Evolutionary conservation across 139 green algal genomes (phyloP).

Genomic region (Volvox africanus): DNA sequence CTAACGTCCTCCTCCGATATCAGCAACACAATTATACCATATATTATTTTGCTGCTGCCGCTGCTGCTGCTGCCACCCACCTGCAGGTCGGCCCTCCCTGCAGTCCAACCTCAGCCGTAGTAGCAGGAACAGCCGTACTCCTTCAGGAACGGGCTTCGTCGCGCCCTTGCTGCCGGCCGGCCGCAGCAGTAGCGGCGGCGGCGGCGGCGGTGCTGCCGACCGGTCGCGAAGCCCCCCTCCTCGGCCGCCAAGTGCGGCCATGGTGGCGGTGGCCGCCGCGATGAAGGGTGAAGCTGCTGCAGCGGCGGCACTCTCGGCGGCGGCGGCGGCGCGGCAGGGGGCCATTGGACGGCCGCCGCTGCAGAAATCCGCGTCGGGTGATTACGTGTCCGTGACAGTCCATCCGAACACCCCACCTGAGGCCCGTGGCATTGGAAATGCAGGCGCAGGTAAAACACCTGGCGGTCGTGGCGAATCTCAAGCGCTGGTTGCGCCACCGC

Average conservation of each 20-base stretch:
- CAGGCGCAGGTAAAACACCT: not conserved
- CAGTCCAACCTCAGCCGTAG: not conserved
- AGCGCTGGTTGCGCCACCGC: not conserved
- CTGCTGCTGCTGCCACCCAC: not conserved
- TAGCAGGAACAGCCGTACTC: not conserved
- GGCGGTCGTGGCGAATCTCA: too few species aligned
- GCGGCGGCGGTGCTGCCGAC: not conserved
- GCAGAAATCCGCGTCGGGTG: not conserved
- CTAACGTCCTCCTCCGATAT: not conserved
- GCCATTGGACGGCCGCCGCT: not conserved
- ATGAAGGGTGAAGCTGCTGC: not conserved
- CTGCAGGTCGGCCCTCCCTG: not conserved
- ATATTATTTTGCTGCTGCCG: too few species aligned
- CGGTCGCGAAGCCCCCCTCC: not conserved
- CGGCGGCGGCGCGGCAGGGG: not conserved
- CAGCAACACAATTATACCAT: not conserved
- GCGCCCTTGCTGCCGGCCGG: not conserved
- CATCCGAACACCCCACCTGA: not conserved
- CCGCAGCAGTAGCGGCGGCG: not conserved
- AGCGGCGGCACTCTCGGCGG: not conserved
- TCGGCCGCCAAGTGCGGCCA: not conserved
- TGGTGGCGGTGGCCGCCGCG: not conserved
- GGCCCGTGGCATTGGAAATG: not conserved
- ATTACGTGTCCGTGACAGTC: not conserved
- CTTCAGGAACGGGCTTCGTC: not conserved